Base-by-base conservation (phyloP, 768 basidiomycete genomes). In the Pulveroboletus frians region DNA sequence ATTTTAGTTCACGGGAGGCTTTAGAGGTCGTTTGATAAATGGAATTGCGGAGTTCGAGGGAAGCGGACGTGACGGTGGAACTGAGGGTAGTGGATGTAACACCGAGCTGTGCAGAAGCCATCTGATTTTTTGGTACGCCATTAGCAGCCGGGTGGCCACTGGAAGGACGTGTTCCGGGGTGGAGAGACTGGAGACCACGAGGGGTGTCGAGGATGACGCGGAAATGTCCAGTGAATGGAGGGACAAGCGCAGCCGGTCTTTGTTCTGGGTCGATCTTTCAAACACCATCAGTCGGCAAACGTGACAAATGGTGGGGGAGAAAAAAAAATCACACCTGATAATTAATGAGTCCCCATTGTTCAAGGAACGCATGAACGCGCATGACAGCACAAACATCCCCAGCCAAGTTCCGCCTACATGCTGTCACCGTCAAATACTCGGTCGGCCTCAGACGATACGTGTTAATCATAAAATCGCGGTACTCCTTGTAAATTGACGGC, bases 381-480 rank as follows among this genome's bases (percentile, higher is more conserved):
- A 98, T 95, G 61, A 99, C 88, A 21, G 92, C 92, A 62, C 96
- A 97, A 6, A 98, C 96, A 67, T 99, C 96, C 39, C 96, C 96
- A 5, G 95, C 95, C 55, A 99, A 70, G 69, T 99, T 99, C 55
- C 96, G 73, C 63, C 96, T 70, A 65, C 96, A 99, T 1, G 95
- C 95, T 2, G 96, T 99, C 50, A 98, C 90, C 15, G 96, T 99
- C 50, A 99, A 78, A 61, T 99, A 99, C 66, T 99, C 96, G 20
- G 79, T 80, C 2, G 96, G 96, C 43, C 96, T 79, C 34, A 99
- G 76, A 43, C 96, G 78, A 69, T 97, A 98, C 1, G 96, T 93
- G 72, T 99, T 97, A 68, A 99, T 83, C 95, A 99, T 99, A 59
- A 99, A 99, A 75, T 99, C 95, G 52, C 96, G 84, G 63, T 99